Conservation (phyloP, 2,329 filamentous ascomycete genomes). For the Xylariomycetidae sp. region DNA sequence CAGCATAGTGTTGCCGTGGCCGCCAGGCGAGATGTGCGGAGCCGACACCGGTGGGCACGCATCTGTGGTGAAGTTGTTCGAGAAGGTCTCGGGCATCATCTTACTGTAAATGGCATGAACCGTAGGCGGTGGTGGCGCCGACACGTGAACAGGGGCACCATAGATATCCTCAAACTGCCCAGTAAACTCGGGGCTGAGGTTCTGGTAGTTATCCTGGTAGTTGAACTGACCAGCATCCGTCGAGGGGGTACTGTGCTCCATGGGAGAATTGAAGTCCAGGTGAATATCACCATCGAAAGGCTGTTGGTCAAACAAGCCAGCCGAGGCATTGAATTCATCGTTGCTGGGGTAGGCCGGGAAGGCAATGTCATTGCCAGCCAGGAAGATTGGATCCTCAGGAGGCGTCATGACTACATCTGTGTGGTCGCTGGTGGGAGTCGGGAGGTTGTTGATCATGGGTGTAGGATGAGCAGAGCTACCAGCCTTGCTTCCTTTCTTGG, state of each 20-base stretch:
- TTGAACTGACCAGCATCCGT: slow-evolving; percentile 44
- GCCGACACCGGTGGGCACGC: slow-evolving; percentile 33
- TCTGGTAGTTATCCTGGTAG: slow-evolving; percentile 41
- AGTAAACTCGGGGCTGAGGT: slow-evolving; percentile 54
- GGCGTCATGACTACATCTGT: slow-evolving; percentile 52
- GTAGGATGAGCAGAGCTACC: slow-evolving; percentile 45
- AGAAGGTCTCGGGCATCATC: slow-evolving; percentile 35
- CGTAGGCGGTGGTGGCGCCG: slow-evolving; percentile 44
- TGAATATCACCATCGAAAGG: slow-evolving; percentile 34
- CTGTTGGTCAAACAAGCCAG: slow-evolving; percentile 31
- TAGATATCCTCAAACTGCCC: slow-evolving; percentile 59
- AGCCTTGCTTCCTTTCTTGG: slow-evolving; percentile 53
- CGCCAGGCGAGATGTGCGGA: slow-evolving; percentile 61
- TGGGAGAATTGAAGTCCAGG: slow-evolving; percentile 36
- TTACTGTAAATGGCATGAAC: slow-evolving; percentile 39
- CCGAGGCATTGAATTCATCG: slow-evolving; percentile 43
- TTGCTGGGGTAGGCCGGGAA: slow-evolving; percentile 45
- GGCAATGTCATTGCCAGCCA: slow-evolving; percentile 31
- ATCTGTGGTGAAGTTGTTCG: slow-evolving; percentile 31
- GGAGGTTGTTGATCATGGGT: slow-evolving; percentile 55
- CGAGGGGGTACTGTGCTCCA: slow-evolving; percentile 46
- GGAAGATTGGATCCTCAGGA: slow-evolving; percentile 39
- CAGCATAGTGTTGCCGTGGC: slow-evolving; percentile 62
- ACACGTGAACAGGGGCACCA: slow-evolving; percentile 50
- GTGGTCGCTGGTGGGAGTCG: slow-evolving; percentile 55